Evolutionary conservation across 1,284 basidiomycete species (phyloP), one percentile per base, ranked within the genome.

Genomic region (Ustilago shanxiensis): DNA sequence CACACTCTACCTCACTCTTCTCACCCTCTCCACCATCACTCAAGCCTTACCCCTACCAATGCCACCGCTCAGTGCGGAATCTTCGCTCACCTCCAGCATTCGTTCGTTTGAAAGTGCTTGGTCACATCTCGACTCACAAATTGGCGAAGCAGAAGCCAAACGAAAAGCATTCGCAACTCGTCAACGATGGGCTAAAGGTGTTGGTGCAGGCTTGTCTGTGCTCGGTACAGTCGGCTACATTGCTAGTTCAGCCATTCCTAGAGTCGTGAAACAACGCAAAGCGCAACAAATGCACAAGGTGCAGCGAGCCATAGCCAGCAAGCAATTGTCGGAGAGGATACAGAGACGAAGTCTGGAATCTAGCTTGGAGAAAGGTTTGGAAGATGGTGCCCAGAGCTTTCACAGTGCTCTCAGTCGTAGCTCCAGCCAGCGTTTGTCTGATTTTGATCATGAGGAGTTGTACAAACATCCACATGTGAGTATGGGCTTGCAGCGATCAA

Each of bases 191-290:
- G 53, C 24, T 22, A 41, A 10, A 22, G 13, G 53, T 16, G 11
- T 18, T 9, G 67, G 16, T 7, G 67, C 56, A 11, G 66, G 20
- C 1, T 33, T 68, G 28, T 49, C 54, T 1, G 14, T 35, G 37
- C 1, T 66, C 22, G 58, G 47, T 7, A 60, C 35, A 2, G 52
- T n/a, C 1, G 68, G 58, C 7, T 71, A 56, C n/a, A 53, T 61
- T 28, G 39, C 44, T 9, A 47, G 49, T 39, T 26, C 47, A 4
- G 58, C 62, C 3, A 20, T 71, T 2, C 58, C 57, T n/a, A 39
- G 56, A 31, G 24, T 37, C 0, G 33, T 45, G 7, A 41, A n/a
- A 6, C 52, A 57, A 18, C 37, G 18, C n/a, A 47, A 65, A 20
- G 35, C 20, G 2, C 29, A 28, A 5, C 16, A 7, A 33, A 53